Evolutionary conservation across 1,284 basidiomycete species (phyloP), one percentile per base, ranked within the genome.

Genomic region (Ganoderma sinense): DNA sequence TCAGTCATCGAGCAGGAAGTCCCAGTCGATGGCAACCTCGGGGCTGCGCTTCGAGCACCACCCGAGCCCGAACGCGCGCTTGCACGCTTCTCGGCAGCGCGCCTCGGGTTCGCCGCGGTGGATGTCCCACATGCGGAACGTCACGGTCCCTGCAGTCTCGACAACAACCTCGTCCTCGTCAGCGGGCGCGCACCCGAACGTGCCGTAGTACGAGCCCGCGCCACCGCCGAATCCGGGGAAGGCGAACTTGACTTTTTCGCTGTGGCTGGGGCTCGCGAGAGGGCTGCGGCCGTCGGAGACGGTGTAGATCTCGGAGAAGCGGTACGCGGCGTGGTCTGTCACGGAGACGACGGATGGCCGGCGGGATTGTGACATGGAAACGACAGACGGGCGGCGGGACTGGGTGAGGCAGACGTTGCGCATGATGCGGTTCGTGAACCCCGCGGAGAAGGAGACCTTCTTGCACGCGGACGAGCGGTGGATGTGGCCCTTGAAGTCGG

Each of bases 121-220:
- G 69, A 91, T 85, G 76, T 94, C 91, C 92, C 92, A 94, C 91
- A 93, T 93, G 40, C 89, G 88, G 79, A 94, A 91, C 3, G 84
- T 86, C 66, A 94, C 85, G 45, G 78, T 80, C 11, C 92, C 92
- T 18, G 76, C 75, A 29, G 91, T 91, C 61, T 82, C 80, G 4
- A 94, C 84, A 58, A 89, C 80, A 56, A 93, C 87, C 74, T 89
- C 86, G 75, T 94, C 92, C 31, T 79, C 79, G 39, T 86, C 85
- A 63, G 78, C 78, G 43, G 66, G 70, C 60, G 66, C 66, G 64
- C 48, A 55, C 48, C 70, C 71, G 63, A 72, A 62, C 41, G 71
- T 72, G 31, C 68, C 62, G 55, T 61, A 68, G 45, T 48, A 48
- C n/a, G 45, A 20, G 45, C 20, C 45, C 1, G 62, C 65, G 63